phyloP scores from a whole-genome alignment of 176 grass and related monocot genomes.

The Puccinellia tenuiflora region DNA sequence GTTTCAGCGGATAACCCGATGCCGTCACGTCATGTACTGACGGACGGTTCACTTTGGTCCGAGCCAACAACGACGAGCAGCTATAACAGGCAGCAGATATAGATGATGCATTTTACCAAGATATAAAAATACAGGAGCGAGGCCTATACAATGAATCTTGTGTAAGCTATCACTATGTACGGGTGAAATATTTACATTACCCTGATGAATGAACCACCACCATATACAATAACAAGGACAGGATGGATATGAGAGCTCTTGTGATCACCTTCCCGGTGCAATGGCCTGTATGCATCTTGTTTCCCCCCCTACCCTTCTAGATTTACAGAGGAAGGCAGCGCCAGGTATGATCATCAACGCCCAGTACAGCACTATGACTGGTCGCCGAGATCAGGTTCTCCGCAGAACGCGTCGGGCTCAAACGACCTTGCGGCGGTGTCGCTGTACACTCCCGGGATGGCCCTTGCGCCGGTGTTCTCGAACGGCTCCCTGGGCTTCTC shows the following conservation, averaged over 20 bases:
- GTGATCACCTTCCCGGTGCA: neutral
- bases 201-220: neutral
- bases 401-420: conserved; percentile 88
- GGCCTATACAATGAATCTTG: neutral
- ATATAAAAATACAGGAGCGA: no score
- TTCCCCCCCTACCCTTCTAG: neutral
- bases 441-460: conserved; percentile 60
- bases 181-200: conserved; percentile 29
- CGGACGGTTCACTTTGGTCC: neutral
- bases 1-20: neutral
- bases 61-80: neutral
- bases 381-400: conserved; percentile 47
- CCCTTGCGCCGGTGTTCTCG: conserved; percentile 31
- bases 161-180: neutral
- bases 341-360: neutral
- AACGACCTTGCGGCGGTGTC: conserved; percentile 76
- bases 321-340: neutral
- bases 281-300: neutral
- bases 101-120: no score
- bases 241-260: neutral
- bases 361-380: conserved; percentile 20
- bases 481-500: conserved; percentile 37
- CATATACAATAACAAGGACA: neutral
- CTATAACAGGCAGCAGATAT: neutral
- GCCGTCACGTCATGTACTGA: neutral